Conservation (phyloP, 2,329 filamentous ascomycete species). For the Lachnellula willkommii region DNA sequence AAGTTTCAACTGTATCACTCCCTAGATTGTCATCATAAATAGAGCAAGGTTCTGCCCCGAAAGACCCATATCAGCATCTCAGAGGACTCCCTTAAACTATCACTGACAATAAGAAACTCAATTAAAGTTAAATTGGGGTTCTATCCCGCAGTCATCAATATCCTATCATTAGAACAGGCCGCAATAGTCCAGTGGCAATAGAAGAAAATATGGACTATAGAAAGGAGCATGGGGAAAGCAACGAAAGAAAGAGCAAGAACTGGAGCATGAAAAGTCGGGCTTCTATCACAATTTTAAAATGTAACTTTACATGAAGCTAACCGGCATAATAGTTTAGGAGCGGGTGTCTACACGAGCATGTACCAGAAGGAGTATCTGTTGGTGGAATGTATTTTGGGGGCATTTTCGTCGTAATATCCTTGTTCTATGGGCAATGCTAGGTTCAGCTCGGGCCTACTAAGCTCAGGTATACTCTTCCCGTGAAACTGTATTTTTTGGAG, state of each 20-base stretch:
- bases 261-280: slow-evolving; percentile 7
- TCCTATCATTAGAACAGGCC: slow-evolving; percentile 5
- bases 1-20: too few relatives aligned
- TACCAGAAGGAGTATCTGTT: slow-evolving; percentile 11
- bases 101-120: neutral
- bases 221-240: slow-evolving; percentile 5
- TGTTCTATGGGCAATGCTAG: neutral
- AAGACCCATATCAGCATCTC: too few relatives aligned
- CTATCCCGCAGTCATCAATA: neutral
- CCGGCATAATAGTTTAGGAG: neutral
- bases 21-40: too few relatives aligned
- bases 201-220: slow-evolving; percentile 7
- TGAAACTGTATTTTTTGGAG: slow-evolving; percentile 1
- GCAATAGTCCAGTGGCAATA: slow-evolving; percentile 2
- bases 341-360: slow-evolving; percentile 9
- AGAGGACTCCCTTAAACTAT: too few relatives aligned
- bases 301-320: neutral
- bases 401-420: neutral
- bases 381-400: slow-evolving; percentile 7
- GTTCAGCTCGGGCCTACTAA: neutral
- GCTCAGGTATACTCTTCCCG: neutral
- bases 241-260: slow-evolving; percentile 1
- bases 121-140: neutral
- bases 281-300: neutral
- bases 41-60: too few relatives aligned